Base-by-base conservation (phyloP, 139 green algal genomes). In the Chlamydomonas sp. region DNA sequence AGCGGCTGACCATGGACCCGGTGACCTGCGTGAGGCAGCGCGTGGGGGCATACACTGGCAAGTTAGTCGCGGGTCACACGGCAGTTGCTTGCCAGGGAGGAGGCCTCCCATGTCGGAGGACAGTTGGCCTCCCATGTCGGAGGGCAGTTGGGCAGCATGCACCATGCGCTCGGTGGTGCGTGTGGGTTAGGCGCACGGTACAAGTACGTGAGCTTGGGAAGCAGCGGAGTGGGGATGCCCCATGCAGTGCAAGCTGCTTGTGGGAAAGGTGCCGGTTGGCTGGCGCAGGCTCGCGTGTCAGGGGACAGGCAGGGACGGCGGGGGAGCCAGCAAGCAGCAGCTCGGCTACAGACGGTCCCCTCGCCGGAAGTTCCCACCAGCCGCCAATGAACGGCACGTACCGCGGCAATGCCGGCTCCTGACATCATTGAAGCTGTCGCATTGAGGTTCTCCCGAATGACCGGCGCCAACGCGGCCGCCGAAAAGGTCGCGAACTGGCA, bases 401-500 rank as follows among this genome's bases (percentile, higher is more conserved):
- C 31, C 31, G 31, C 31, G 31, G 31, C 31, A 49, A 49, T 49
- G 31, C 66, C 66, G 10, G 66, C 66, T 10, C 66, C 66, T 71
- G 66, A 71, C 66, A 71, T 71, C 66, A 71, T 10, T 10, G 66
- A 18, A 14, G 66, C 66, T 71, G 66, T 79, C 14, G 16, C 74
- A 15, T 94, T 86, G 0, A 97, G 88, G 89, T 95, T 91, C 66
- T 96, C 88, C 59, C 93, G 90, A 80, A 96, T 96, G 79, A 95
- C 82, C 63, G 95, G 94, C 63, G 96, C 80, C 63, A 97, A 85
- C 57, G 95, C 91, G 5, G 95, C 91, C 3, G 93, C 90, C 31
- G 95, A 93, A 89, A 98, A 98, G 14, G 93, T 95, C 60, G 95
- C 96, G 16, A 96, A 83, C 90, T 97, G 97, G 63, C 94, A 93